Evolutionary conservation across 2,329 filamentous ascomycete species (phyloP).

Genomic region (Knufia fluminis): DNA sequence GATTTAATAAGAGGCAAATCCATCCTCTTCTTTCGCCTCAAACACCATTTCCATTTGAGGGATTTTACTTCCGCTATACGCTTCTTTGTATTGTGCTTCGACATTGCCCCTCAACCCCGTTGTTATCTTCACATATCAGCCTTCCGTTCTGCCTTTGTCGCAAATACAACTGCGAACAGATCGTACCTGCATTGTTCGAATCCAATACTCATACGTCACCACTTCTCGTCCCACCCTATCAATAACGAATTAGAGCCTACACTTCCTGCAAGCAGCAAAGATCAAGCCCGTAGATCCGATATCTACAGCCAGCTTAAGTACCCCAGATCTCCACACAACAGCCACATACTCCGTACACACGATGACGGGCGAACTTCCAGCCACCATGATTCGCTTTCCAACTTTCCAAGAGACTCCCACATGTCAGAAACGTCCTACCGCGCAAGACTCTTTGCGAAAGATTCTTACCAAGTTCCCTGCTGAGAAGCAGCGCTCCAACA

Average conservation of each 20-base stretch:
- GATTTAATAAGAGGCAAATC: not conserved
- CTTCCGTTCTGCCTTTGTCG: not conserved
- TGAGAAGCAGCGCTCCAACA: not conserved
- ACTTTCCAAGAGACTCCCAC: constrained; percentile 8
- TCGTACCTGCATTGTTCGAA: not conserved
- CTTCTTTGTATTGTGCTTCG: not conserved
- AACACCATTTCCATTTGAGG: not conserved
- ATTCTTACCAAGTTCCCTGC: constrained; percentile 9
- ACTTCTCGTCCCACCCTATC: constrained; percentile 3
- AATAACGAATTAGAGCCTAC: not conserved
- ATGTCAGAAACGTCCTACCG: constrained; percentile 2
- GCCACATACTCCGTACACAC: too few relatives aligned
- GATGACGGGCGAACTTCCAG: not conserved
- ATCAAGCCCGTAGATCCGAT: not conserved
- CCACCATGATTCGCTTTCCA: constrained; percentile 11
- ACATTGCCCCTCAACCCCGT: not conserved
- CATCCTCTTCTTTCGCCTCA: not conserved
- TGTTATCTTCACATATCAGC: not conserved
- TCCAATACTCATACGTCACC: constrained; percentile 2
- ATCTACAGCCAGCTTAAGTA: not conserved
- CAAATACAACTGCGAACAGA: not conserved
- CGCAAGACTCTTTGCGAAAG: constrained; percentile 4
- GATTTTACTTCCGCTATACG: not conserved
- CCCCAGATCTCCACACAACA: constrained; percentile 3
- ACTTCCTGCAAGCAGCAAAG: constrained; percentile 2